Conservation (phyloP, 139 green algal genomes). For the Coelastrella sp. region DNA sequence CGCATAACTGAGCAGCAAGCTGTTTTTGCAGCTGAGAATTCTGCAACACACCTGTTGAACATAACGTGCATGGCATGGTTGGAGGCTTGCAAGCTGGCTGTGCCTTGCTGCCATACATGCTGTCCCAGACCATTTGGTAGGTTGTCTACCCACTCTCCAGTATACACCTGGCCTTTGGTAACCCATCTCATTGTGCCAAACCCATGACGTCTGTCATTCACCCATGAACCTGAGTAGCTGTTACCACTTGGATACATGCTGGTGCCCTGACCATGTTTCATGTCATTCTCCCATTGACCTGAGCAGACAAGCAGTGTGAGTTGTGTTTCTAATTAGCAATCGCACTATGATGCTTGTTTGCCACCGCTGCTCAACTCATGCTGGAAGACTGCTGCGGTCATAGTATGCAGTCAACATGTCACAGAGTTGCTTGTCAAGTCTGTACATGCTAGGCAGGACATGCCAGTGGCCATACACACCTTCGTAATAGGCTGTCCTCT, state of each 20-base stretch:
- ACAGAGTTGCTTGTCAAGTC: too few relatives aligned
- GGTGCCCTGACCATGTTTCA: conserved; percentile 70
- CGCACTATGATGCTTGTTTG: too few relatives aligned
- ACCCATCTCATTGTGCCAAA: conserved; percentile 67
- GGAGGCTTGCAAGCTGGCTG: conserved; percentile 20
- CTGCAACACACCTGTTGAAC: conserved; percentile 70
- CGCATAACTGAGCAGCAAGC: too few relatives aligned
- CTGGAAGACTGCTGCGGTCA: not conserved
- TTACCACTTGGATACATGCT: conserved; percentile 72
- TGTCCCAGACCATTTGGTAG: conserved; percentile 68
- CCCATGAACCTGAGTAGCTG: conserved; percentile 70
- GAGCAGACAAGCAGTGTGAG: conserved; percentile 10
- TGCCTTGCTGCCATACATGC: conserved; percentile 69
- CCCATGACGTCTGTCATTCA: conserved; percentile 62
- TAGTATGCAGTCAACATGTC: not conserved
- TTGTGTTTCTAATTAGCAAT: too few relatives aligned
- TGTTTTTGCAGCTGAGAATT: not conserved
- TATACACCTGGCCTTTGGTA: conserved; percentile 62
- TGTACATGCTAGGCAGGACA: too few relatives aligned
- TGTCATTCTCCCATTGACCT: conserved; percentile 71
- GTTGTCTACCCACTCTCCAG: conserved; percentile 66
- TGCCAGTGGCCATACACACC: conserved; percentile 44
- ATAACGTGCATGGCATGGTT: conserved; percentile 73
- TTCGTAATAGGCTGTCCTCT: conserved; percentile 62
- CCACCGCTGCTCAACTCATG: too few relatives aligned